phyloP scores from a whole-genome alignment of 1,139 yeast species.

The Sugiyamaella grinbergsii region DNA sequence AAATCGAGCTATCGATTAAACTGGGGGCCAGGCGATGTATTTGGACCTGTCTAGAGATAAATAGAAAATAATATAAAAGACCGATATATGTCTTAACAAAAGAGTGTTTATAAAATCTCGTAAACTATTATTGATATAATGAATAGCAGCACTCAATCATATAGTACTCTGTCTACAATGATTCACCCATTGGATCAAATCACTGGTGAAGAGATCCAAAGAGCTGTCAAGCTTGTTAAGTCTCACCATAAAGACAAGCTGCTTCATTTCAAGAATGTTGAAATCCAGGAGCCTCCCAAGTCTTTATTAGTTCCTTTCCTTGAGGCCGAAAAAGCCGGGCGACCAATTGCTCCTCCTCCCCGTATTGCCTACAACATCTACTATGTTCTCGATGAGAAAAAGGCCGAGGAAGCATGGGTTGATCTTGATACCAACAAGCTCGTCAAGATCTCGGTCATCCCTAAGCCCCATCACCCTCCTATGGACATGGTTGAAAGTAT shows the following conservation, averaged over 20 bases:
- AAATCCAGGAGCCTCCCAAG: constrained; percentile 81
- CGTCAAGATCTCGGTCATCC: constrained; percentile 58
- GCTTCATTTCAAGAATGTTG: constrained; percentile 72
- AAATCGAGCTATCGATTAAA: neutral
- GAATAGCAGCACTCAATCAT: no score
- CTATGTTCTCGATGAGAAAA: constrained; percentile 57
- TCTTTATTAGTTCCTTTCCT: constrained; percentile 66
- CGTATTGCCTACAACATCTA: constrained; percentile 73
- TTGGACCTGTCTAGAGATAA: neutral
- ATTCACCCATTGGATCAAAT: constrained; percentile 65
- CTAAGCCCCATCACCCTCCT: constrained; percentile 73
- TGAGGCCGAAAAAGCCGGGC: constrained; percentile 67
- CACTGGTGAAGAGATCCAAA: constrained; percentile 62
- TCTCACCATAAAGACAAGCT: constrained; percentile 50
- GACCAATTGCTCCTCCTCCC: constrained; percentile 52
- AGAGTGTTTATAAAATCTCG: no score
- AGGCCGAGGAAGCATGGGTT: constrained; percentile 71
- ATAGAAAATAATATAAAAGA: constrained; percentile 3
- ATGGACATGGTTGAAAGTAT: constrained; percentile 68
- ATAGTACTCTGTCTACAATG: constrained; percentile 11
- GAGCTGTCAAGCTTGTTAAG: constrained; percentile 56
- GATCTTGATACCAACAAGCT: constrained; percentile 61
- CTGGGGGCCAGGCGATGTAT: neutral
- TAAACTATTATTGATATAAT: neutral
- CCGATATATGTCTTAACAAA: neutral